phyloP scores from a whole-genome alignment of 192 early-diverging fungal genomes.

The Dimargaris cristalligena region DNA sequence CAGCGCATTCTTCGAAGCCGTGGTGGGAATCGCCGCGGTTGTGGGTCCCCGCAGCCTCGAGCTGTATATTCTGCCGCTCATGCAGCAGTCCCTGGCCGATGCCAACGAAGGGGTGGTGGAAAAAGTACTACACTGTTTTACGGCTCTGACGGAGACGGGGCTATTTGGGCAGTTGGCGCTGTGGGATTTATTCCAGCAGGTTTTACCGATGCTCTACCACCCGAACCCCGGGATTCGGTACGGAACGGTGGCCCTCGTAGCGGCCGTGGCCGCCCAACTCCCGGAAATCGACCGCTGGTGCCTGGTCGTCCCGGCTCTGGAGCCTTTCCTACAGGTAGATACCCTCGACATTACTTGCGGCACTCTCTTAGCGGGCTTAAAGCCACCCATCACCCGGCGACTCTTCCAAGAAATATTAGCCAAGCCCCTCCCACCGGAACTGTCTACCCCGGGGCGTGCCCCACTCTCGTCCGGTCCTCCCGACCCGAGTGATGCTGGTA shows the following conservation, averaged over 20 bases:
- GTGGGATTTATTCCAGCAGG: constrained; percentile 53
- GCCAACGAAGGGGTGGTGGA: constrained; percentile 84
- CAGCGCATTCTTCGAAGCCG: constrained; percentile 87
- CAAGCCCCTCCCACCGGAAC: neutral
- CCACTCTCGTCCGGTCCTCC: too few relatives aligned
- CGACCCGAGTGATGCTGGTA: neutral
- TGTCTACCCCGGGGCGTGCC: neutral
- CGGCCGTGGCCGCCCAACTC: constrained; percentile 18
- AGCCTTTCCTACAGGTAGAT: constrained; percentile 15
- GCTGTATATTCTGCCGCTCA: constrained; percentile 85
- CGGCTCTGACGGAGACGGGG: constrained; percentile 57
- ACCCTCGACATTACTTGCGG: constrained; percentile 16
- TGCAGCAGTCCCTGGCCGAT: constrained; percentile 75
- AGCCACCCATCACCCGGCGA: constrained; percentile 4
- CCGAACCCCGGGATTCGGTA: constrained; percentile 68
- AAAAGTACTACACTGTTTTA: constrained; percentile 68
- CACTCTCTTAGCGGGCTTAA: constrained; percentile 10
- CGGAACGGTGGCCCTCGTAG: constrained; percentile 21
- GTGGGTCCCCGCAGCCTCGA: constrained; percentile 73
- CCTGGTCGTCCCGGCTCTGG: constrained; percentile 12
- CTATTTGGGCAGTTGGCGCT: constrained; percentile 56
- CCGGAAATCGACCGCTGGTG: constrained; percentile 18
- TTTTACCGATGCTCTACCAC: constrained; percentile 58
- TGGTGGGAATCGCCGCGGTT: constrained; percentile 76
- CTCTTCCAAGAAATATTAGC: constrained; percentile 4